Evolutionary conservation across 257 asterid genomes (phyloP), one percentile per base, ranked within the genome.

Genomic region (Jaltomata sinuosa): DNA sequence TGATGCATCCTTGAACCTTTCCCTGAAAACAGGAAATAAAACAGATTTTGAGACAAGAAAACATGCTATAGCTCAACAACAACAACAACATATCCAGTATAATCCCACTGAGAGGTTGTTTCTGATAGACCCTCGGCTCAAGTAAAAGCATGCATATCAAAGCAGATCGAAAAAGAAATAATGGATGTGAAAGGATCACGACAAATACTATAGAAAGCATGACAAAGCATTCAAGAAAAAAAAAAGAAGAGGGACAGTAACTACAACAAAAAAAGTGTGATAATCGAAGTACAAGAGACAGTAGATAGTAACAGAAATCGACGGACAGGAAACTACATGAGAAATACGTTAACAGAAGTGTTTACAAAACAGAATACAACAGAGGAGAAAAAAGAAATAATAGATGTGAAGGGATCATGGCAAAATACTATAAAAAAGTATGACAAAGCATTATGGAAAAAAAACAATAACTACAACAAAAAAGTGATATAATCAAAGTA

Each of bases 1-100:
- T 91, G 50, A 96, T 90, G 89, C 97, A 93, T 14, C 99, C 99
- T 85, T 93, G 99, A 83, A 87, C 98, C 85, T 95, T 96, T 29
- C 99, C 98, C 98, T 94, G 85, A 27, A 83, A 38, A 25, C 52
- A 74, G 4, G 36, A 59, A 76, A 61, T 22, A 3, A 32, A 47
- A 77, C 25, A 67, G 31, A 76, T 32, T 34, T 68, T 36, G 52
- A 69, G 10, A 69, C 79, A 21, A 34, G 49, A 8, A 31, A 67
- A 32, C 76, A 15, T 31, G 47, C 7, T 31, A 65, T 8, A 32
- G 42, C 34, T 61, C 68, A 22, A 59, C 67, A 15, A 59, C 8
- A 9, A 62, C 38, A 9, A 27, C 19, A 25, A 22, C 19, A 61
- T 27, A 25, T 27, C 69, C 4, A 12, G 11, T 62, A 38, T 27